Evolutionary conservation across 2,329 filamentous ascomycete genomes (phyloP).

Genomic region (Ophiostoma himal-ulmi): DNA sequence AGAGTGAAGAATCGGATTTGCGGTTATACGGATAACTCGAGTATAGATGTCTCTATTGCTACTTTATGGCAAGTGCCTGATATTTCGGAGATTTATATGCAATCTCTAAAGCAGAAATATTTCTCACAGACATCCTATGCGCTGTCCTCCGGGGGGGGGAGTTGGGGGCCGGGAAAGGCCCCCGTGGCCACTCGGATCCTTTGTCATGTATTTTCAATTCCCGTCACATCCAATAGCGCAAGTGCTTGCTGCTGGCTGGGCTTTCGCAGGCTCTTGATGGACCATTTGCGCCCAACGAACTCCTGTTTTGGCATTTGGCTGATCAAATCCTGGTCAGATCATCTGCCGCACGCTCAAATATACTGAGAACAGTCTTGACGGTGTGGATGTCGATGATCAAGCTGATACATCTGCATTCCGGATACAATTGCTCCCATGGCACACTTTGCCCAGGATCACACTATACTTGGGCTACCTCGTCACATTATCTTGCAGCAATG

Average conservation of each 20-base stretch:
- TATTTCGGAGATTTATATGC: neutral
- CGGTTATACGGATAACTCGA: neutral
- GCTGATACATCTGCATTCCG: neutral
- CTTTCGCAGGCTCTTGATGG: neutral
- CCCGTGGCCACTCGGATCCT: conserved; percentile 1
- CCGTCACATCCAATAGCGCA: neutral
- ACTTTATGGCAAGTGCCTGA: neutral
- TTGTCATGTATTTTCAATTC: neutral
- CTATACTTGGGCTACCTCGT: neutral
- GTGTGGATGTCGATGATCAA: neutral
- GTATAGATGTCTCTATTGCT: neutral
- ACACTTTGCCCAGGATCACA: neutral
- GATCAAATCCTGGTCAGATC: neutral
- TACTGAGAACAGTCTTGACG: neutral
- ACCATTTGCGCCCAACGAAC: neutral
- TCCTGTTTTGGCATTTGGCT: neutral
- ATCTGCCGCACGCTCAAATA: neutral
- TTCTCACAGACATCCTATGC: neutral
- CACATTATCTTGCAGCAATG: neutral
- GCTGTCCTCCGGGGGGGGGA: neutral
- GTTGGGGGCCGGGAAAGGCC: neutral
- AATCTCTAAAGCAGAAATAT: neutral
- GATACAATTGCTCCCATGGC: neutral
- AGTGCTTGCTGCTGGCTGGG: neutral
- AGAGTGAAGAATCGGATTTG: neutral